Base-by-base conservation (phyloP, 345 rosid genomes). In the Acer negundo region DNA sequence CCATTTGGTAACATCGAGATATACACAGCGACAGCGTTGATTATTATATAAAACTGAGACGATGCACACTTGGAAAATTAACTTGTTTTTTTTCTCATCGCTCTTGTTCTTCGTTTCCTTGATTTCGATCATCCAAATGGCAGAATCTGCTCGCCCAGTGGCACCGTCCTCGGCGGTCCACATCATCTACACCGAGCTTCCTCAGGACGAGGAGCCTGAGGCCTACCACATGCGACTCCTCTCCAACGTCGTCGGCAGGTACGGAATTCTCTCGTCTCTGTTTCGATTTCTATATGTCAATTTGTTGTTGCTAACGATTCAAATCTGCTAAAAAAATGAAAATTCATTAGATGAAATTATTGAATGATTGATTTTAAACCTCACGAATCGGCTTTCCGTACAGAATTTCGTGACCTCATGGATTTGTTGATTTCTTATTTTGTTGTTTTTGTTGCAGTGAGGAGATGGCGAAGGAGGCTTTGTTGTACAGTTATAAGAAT, bases 201-300 rank as follows among this genome's bases (percentile, higher is more conserved):
- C 97, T 1, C 77, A 80, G 80, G 81, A 83, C 67, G 93, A 87
- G 74, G 89, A 91, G 76, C 91, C 94, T 13, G 89, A 90, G 78
- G 79, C 84, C 31, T 86, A 80, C 80, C 94, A 92, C 81, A 74
- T 94, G 83, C 89, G 92, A 77, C 87, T 91, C 78, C 98, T 96
- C 70, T 15, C 95, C 79, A 80, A 93, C 64, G 92, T 82, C 81
- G 90, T 92, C 68, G 97, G 97, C 84, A 91, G 94, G 98, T 90
- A 35, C 51, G 31, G 0, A 46, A 46, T 46, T 46, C 49, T 46
- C 49, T 46, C 35, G 24, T 38, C 51, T 0, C 38, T 35, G 6
- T 35, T 35, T 35, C 38, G 6, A 35, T 35, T 35, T 35, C 38
- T 35, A 35, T 35, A 35, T 35, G 38, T 35, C 38, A 35, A 35